These are phyloP conservation scores for Camellia japonica DNA, from an alignment of 148 eudicot species.

Conservation along the genomic window DNA sequence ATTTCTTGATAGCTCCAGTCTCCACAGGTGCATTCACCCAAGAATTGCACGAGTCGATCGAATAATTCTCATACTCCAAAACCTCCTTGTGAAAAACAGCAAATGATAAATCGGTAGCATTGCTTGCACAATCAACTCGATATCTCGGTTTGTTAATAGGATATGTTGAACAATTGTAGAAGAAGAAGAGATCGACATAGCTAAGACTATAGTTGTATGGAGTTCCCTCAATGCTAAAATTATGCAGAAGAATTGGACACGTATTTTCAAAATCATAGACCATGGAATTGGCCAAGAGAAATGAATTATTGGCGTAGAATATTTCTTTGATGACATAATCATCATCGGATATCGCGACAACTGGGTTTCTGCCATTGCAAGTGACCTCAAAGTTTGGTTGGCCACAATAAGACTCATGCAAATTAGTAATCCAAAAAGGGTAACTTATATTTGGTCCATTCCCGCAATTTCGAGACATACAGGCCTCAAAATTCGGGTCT, in stretches of 20 bases:
- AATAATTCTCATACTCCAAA: constrained; percentile 24
- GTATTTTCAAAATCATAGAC: constrained; percentile 23
- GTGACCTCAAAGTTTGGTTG: constrained; percentile 3
- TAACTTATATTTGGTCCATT: constrained; percentile 34
- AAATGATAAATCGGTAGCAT: constrained; percentile 25
- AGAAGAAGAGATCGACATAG: constrained; percentile 32
- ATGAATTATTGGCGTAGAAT: constrained; percentile 28
- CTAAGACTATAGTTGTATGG: constrained; percentile 27
- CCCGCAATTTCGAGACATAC: constrained; percentile 40
- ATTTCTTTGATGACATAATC: constrained; percentile 40
- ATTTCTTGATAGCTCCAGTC: neutral
- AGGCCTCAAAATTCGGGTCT: constrained; percentile 20
- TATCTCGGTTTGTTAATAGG: neutral
- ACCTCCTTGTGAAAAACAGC: constrained; percentile 37
- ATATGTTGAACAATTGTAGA: constrained; percentile 1
- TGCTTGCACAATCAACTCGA: too few species aligned
- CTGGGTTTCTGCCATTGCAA: constrained; percentile 2
- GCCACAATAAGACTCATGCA: constrained; percentile 26
- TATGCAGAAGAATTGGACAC: constrained; percentile 11
- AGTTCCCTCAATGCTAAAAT: constrained; percentile 33
- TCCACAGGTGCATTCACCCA: constrained; percentile 34
- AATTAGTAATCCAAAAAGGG: constrained; percentile 44
- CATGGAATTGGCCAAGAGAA: constrained; percentile 27
- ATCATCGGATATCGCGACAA: constrained; percentile 28
- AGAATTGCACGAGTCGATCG: constrained; percentile 29